These are phyloP conservation scores for Leishmania aethiopica DNA, from an alignment of 208 protist species.

Conservation along the genomic window DNA sequence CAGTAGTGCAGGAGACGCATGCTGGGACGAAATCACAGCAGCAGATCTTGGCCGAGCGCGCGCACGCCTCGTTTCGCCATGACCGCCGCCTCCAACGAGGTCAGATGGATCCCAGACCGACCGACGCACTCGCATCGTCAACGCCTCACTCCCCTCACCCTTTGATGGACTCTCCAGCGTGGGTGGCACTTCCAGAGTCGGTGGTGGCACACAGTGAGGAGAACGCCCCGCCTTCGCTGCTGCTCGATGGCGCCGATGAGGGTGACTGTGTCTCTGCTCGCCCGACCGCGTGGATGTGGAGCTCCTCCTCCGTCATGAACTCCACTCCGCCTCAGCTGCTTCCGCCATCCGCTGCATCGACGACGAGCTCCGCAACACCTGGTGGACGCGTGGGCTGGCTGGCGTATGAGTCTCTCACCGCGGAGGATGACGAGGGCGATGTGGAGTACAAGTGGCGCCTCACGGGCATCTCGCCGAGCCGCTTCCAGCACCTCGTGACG, in stretches of 20 bases:
- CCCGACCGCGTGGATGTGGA: neutral
- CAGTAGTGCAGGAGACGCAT: neutral
- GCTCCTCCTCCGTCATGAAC: conserved; percentile 3
- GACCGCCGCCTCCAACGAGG: conserved; percentile 34
- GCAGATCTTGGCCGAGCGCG: conserved; percentile 22
- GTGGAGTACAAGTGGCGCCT: conserved; percentile 97
- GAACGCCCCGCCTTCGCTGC: neutral
- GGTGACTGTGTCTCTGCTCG: neutral
- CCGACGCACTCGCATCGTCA: neutral
- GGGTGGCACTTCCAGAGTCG: conserved; percentile 5
- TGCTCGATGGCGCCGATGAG: neutral
- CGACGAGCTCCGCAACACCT: neutral
- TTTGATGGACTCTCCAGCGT: conserved; percentile 4
- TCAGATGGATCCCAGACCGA: neutral
- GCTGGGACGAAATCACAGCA: neutral
- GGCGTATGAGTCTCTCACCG: conserved; percentile 35
- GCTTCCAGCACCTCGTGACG: conserved; percentile 94
- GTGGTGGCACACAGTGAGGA: neutral
- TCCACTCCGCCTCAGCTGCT: neutral
- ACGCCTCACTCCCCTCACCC: neutral
- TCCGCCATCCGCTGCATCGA: neutral
- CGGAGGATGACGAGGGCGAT: conserved; percentile 94
- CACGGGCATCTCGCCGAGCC: conserved; percentile 59
- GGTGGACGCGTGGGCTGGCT: neutral
- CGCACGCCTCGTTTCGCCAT: conserved; percentile 31